Base-by-base conservation (phyloP, 768 basidiomycete genomes). In the Calocera cornea region DNA sequence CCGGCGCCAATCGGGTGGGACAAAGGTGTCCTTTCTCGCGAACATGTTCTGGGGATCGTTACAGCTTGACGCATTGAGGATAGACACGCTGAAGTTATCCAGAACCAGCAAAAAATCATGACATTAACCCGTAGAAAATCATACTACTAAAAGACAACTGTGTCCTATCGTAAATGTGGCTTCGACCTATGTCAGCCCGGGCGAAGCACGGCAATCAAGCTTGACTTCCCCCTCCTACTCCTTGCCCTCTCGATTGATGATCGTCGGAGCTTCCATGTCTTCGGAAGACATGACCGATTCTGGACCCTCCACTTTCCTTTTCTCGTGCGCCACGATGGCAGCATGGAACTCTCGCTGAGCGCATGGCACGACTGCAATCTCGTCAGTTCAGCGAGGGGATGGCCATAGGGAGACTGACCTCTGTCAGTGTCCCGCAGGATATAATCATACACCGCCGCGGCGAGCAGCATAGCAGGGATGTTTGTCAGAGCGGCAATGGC, bases 401-500 rank as follows among this genome's bases (percentile, higher is more conserved):
- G 40, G 22, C 34, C 27, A 19, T 19, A 19, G 47, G 24, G 19
- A n/a, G n/a, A 34, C 34, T 40, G 44, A 74, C 74, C 84, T 74
- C 86, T 76, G 69, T 83, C 81, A 12, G 83, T 83, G 72, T 87
- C 87, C 27, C 77, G 74, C 29, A 88, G 76, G 73, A 88, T 79
- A 10, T 81, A 68, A 69, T 87, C 84, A 66, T 88, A 87, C 31
- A 86, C 67, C 65, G 79, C 68, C 29, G 79, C 81, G 17, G 80
- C 85, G 63, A 86, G 75, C 33, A 87, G 65, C 16, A 82, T 88
- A 1, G 86, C 85, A 1, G 85, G 85, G 71, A 88, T 85, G 70
- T 86, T 88, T 2, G 84, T 83, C 34, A 88, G 79, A 1, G 87
- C 84, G 1, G 86, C 73, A 64, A 88, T 81, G 11, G 86, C 87